Conservation (phyloP, 768 basidiomycete genomes). For the Kwoniella heveanensis region DNA sequence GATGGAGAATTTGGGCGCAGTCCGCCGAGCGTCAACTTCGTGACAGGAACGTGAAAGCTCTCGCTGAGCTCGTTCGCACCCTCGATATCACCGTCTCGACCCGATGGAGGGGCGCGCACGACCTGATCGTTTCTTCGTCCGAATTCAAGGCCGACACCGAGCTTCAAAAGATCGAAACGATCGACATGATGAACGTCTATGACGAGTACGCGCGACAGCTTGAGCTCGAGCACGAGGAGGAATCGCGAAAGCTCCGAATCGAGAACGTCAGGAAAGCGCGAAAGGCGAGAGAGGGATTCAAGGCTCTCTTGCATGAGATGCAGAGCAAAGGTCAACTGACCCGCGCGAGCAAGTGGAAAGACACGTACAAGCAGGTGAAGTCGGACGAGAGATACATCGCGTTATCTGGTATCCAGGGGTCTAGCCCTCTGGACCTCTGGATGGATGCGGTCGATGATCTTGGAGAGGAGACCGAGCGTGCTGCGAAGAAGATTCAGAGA, state of each 20-base stretch:
- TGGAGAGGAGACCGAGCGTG: constrained; percentile 80
- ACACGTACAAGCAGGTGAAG: constrained; percentile 74
- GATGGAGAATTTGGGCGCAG: no score
- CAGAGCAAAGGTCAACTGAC: constrained; percentile 68
- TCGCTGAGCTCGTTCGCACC: constrained; percentile 80
- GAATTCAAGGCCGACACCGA: constrained; percentile 78
- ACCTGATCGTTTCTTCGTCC: constrained; percentile 71
- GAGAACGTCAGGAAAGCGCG: constrained; percentile 82
- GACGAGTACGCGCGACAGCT: constrained; percentile 90
- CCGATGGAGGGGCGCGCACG: constrained; percentile 83
- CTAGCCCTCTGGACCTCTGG: constrained; percentile 92
- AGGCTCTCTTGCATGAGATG: constrained; percentile 74
- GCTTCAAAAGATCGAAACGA: constrained; percentile 77
- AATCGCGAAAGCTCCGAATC: constrained; percentile 74
- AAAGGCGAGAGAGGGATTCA: constrained; percentile 89
- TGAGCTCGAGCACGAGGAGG: constrained; percentile 88
- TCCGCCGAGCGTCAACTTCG: constrained; percentile 42
- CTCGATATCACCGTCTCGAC: constrained; percentile 91
- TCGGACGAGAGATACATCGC: constrained; percentile 80
- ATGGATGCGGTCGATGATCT: constrained; percentile 89
- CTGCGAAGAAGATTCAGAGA: constrained; percentile 66
- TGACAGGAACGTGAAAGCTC: constrained; percentile 72
- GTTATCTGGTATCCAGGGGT: constrained; percentile 89
- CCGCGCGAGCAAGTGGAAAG: constrained; percentile 87
- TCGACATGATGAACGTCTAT: constrained; percentile 89